phyloP scores from a whole-genome alignment of 768 basidiomycete genomes.

The Mycena olivaceomarginata region DNA sequence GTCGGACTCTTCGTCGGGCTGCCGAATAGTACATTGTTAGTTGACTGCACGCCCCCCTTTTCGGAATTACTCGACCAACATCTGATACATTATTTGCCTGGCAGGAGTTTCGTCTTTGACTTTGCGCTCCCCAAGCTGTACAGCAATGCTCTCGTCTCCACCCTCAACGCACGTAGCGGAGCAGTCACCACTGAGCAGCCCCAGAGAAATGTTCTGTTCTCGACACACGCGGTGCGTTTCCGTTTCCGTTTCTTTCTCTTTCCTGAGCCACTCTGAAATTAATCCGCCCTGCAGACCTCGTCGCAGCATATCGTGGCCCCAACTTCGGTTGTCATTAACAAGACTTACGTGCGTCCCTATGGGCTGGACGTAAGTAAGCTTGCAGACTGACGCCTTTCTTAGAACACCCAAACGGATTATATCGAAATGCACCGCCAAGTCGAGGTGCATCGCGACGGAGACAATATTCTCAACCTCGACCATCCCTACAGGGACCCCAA shows the following conservation, averaged over 20 bases:
- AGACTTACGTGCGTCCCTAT: neutral
- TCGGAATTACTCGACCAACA: too few species aligned
- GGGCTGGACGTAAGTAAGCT: neutral
- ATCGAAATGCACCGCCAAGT: neutral
- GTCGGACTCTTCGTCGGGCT: neutral
- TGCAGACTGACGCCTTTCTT: neutral
- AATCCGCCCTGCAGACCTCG: neutral
- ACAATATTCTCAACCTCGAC: neutral
- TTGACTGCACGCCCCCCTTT: neutral
- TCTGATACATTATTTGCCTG: neutral
- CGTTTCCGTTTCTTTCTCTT: too few species aligned
- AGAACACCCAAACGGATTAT: neutral
- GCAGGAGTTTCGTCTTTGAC: neutral
- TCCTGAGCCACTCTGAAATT: neutral
- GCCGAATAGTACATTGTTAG: neutral
- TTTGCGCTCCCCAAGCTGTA: neutral
- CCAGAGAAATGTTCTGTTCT: neutral
- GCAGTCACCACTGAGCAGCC: neutral
- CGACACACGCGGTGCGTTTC: neutral
- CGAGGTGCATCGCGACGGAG: neutral
- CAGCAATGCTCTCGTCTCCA: neutral
- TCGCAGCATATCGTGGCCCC: neutral
- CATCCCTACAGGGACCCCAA: neutral
- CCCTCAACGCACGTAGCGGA: neutral
- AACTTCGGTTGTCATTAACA: neutral